Evolutionary conservation across 208 protist species (phyloP), one percentile per base, ranked within the genome.

Genomic region (Acanthamoeba rhysodes): DNA sequence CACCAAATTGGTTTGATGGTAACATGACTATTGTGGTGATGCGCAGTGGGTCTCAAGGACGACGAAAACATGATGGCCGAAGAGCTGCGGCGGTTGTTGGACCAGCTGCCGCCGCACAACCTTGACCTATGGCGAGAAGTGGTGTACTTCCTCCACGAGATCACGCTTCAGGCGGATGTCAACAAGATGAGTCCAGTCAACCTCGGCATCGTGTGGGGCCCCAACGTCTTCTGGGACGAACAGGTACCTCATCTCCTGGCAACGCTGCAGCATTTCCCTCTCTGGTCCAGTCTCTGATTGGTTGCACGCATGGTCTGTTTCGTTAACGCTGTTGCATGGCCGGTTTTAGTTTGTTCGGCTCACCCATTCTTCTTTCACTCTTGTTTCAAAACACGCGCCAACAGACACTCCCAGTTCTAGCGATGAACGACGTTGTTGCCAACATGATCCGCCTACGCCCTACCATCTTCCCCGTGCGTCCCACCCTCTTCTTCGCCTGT

Each of bases 171-270:
- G 37, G 16, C 72, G 14, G 72, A 80, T 34, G 29, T 80, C 37
- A 80, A 80, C 72, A 80, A 80, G 72, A 80, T 80, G 72, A 80
- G 24, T 10, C 72, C 72, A 10, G 22, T 10, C 72, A 80, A 80
- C 72, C 72, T 80, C 9, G 72, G 72, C 72, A 80, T 80, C 37
- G 72, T 80, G 4, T 80, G 72, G 72, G 72, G 72, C 4, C 72
- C 72, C 72, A 80, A 80, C 72, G 72, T 80, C 72, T 80, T 48
- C 37, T 80, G 72, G 72, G 72, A 80, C 37, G 72, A 80, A 27
- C 72, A 80, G 72, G 72, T 80, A 50, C 24, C 66, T 74, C 37
- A n/a, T 22, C 59, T 68, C 37, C 37, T 59, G 12, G 55, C 12
- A 59, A 24, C 20, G 55, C 55, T 16, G 14, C 3, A 59, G 4